These are phyloP conservation scores for Hemisphaericaspora lyxosophila DNA, from an alignment of 1,139 yeast genomes.

Conservation along the genomic window DNA sequence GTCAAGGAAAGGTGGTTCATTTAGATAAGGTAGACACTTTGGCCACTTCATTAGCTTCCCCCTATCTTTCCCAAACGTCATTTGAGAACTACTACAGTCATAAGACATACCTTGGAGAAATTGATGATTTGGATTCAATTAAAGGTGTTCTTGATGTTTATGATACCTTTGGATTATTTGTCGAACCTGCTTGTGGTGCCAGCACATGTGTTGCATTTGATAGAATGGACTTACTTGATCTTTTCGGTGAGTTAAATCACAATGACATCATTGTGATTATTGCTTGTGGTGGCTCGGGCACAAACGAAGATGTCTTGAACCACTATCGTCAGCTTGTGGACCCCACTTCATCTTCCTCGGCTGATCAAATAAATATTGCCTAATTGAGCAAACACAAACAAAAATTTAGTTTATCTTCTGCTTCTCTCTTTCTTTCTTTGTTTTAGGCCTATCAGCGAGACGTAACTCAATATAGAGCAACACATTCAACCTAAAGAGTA, in stretches of 20 bases:
- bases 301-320: conserved; percentile 20
- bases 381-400: too few species aligned
- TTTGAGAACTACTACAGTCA: conserved; percentile 25
- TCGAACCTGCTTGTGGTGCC: conserved; percentile 49
- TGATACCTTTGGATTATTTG: conserved; percentile 23
- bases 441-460: too few species aligned
- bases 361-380: too few species aligned
- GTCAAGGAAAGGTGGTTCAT: conserved; percentile 26
- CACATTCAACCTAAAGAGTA: too few species aligned
- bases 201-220: conserved; percentile 29
- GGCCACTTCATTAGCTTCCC: conserved; percentile 44
- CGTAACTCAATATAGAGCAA: too few species aligned
- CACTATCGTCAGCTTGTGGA: conserved; percentile 18
- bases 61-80: conserved; percentile 33
- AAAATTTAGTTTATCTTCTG: too few species aligned
- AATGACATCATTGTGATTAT: conserved; percentile 38
- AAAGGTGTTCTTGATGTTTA: conserved; percentile 29
- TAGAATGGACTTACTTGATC: conserved; percentile 21
- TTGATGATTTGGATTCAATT: conserved; percentile 39
- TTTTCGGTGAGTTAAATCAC: conserved; percentile 22
- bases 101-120: conserved; percentile 23
- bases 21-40: conserved; percentile 32
- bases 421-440: too few species aligned
- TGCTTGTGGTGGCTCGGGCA: conserved; percentile 44
- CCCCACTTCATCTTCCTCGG: background rate